Evolutionary conservation across 805 yeast species (phyloP).

Genomic region (Cyberlindnera mississippiensis): DNA sequence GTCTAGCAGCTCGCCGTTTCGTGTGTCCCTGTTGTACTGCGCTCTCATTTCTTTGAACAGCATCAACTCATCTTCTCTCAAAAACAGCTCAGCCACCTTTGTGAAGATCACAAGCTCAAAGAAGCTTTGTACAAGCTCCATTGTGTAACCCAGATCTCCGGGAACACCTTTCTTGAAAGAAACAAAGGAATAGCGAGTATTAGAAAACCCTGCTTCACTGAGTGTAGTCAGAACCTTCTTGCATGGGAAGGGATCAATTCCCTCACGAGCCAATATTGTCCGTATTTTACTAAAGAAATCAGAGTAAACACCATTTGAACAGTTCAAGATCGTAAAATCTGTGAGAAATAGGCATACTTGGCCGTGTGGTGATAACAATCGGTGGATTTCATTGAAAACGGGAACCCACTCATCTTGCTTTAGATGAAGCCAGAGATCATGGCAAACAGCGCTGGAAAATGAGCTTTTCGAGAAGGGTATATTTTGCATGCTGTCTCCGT

Average conservation of each 20-base stretch:
- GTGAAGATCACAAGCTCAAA: slow-evolving; percentile 21
- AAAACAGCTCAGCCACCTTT: slow-evolving; percentile 14
- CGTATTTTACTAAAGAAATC: slow-evolving; percentile 15
- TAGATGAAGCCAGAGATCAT: slow-evolving; percentile 20
- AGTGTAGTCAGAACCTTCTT: slow-evolving; percentile 15
- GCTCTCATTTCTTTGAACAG: slow-evolving; percentile 19
- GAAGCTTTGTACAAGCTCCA: slow-evolving; percentile 22
- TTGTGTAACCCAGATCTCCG: slow-evolving; percentile 21
- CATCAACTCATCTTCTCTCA: slow-evolving; percentile 15
- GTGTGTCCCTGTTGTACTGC: slow-evolving; percentile 19
- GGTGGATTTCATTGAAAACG: slow-evolving; percentile 15
- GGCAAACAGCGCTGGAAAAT: slow-evolving; percentile 20
- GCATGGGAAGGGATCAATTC: slow-evolving; percentile 27
- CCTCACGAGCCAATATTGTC: slow-evolving; percentile 12
- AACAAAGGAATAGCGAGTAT: slow-evolving; percentile 20
- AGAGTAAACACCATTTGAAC: slow-evolving; percentile 13
- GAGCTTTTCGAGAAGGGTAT: slow-evolving; percentile 22
- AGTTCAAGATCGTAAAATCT: slow-evolving; percentile 23
- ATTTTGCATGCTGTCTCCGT: slow-evolving; percentile 17
- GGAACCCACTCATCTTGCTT: slow-evolving; percentile 24
- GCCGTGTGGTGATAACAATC: slow-evolving; percentile 21
- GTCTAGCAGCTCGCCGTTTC: slow-evolving; percentile 18
- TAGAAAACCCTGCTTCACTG: slow-evolving; percentile 22
- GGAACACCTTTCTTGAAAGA: slow-evolving; percentile 23
- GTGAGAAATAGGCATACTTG: slow-evolving; percentile 17